Evolutionary conservation across 1,139 yeast species (phyloP), one percentile per base, ranked within the genome.

Genomic region (Zhuliangozyma blackwelliae): DNA sequence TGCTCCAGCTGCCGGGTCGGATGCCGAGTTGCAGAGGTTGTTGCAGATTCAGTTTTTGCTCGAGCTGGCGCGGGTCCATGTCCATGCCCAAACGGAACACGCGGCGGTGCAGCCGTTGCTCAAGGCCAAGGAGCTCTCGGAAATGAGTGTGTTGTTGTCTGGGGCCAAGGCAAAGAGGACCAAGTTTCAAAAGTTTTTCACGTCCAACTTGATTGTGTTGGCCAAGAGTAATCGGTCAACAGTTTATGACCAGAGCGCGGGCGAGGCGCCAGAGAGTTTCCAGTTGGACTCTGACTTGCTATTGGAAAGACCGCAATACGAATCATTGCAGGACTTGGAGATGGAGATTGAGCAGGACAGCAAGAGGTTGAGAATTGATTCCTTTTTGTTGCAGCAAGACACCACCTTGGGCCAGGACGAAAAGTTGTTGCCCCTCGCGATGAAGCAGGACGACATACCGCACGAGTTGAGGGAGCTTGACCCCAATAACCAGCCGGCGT

Each of bases 131-230:
- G 68, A 68, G 22, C 51, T 79, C 9, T 79, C 95, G 0, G 75
- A 78, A 1, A 68, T 94, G 34, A 65, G 72, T 30, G 74, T 83
- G 44, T 74, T 82, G 1, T 62, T 90, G 34, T 83, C 97, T 1
- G 98, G 98, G 46, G 87, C 92, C 34, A 79, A 81, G 48, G 97
- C 96, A 5, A 85, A 82, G 54, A 72, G 94, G 55, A 90, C 98
- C 3, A 87, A 86, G 56, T 86, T 67, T 54, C 99, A 92, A 60
- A 73, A 72, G 32, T 73, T 69, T 33, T 78, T 81, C 21, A 76
- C 85, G 11, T 75, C 96, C 0, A 79, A 88, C 33, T 72, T 92
- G 46, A 75, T 90, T n/a, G 76, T 89, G 25, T 63, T 90, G 27
- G 97, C 97, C 1, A 76, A 76, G 47, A 77, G 83, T 44, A 51